Evolutionary conservation across 108 stramenopile genomes (phyloP).

Genomic region (Cylindrotheca closterium): DNA sequence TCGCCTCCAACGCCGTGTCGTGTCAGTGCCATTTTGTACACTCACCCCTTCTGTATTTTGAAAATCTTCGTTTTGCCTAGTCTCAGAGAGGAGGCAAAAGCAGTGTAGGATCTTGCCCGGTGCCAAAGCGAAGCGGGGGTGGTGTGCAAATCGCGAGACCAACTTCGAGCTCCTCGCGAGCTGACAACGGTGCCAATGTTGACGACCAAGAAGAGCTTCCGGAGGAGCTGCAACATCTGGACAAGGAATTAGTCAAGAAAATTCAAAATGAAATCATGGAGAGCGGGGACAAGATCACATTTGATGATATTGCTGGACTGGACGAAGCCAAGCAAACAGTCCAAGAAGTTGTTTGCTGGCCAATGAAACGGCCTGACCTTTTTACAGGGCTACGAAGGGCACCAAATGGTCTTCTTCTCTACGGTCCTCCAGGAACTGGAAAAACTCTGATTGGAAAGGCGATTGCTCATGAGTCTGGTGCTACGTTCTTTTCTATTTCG

Average conservation of each 20-base stretch:
- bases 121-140: conserved; percentile 6
- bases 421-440: conserved; percentile 72
- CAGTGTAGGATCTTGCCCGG: not conserved
- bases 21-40: no score
- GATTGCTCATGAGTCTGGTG: conserved; percentile 94
- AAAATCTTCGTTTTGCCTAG: not conserved
- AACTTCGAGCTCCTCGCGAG: conserved; percentile 1
- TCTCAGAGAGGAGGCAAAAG: not conserved
- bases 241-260: conserved; percentile 85
- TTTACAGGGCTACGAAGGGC: conserved; percentile 88
- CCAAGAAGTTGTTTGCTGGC: conserved; percentile 88
- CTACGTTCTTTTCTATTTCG: conserved; percentile 98
- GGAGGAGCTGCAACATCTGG: conserved; percentile 76
- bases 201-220: conserved; percentile 82
- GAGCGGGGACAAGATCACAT: conserved; percentile 61
- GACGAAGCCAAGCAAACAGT: conserved; percentile 84
- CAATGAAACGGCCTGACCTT: conserved; percentile 90
- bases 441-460: conserved; percentile 99
- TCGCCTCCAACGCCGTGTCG: no score
- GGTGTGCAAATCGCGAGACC: conserved; percentile 2
- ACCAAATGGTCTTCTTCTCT: conserved; percentile 87
- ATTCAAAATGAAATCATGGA: conserved; percentile 88
- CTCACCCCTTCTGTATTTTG: no score
- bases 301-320: conserved; percentile 91
- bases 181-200: not conserved